Conservation (phyloP, 108 stramenopile species). For the Cyclotella atomus region DNA sequence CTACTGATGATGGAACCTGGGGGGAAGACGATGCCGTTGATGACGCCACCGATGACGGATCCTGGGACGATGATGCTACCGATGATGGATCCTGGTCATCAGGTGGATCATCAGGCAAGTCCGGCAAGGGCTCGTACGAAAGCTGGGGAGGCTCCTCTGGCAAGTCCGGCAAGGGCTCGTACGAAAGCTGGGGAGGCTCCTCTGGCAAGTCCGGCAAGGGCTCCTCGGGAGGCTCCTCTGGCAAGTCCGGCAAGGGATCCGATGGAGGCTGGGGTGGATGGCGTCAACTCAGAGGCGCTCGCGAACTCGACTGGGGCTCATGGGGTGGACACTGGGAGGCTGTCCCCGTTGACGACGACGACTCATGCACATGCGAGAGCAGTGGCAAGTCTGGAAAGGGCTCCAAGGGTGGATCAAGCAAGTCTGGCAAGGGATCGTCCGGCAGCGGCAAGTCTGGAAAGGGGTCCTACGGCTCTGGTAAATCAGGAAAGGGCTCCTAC, state of each 20-base stretch:
- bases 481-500: not conserved
- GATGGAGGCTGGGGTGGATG: not conserved
- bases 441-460: constrained; percentile 2
- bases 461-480: not conserved
- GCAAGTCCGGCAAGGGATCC: not conserved
- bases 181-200: too few species aligned
- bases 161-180: too few species aligned
- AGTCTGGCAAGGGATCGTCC: not conserved
- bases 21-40: too few species aligned
- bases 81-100: not conserved
- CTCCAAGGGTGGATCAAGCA: too few species aligned
- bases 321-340: constrained; percentile 8
- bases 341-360: not conserved
- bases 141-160: too few species aligned
- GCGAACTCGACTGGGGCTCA: constrained; percentile 4
- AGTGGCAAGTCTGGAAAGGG: too few species aligned
- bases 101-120: too few species aligned
- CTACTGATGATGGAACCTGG: too few species aligned
- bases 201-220: constrained; percentile 12
- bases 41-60: too few species aligned
- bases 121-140: too few species aligned
- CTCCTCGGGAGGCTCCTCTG: not conserved
- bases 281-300: not conserved
- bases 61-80: not conserved
- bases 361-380: not conserved